phyloP scores from a whole-genome alignment of 179 eudicot species.

The Amaranthus tricolor region DNA sequence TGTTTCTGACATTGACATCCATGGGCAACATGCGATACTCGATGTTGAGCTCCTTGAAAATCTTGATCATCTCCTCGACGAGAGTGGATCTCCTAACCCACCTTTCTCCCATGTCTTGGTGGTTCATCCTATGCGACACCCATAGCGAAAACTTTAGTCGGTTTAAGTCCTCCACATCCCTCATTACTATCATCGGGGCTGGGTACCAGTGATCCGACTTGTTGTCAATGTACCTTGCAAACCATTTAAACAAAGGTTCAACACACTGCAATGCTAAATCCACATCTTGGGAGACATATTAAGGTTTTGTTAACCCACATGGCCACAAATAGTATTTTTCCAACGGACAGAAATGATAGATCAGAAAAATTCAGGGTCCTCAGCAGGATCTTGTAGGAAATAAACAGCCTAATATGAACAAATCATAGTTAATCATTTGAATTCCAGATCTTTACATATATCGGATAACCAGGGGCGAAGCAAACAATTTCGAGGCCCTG shows the following conservation, averaged over 20 bases:
- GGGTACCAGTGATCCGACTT: conserved; percentile 61
- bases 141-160: conserved; percentile 49
- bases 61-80: conserved; percentile 55
- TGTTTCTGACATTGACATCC: conserved; percentile 50
- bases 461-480: too few species aligned
- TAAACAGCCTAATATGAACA: too few species aligned
- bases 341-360: too few species aligned
- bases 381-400: too few species aligned
- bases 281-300: not conserved
- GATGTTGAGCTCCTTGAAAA: conserved; percentile 43
- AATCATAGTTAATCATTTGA: too few species aligned
- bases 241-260: not conserved
- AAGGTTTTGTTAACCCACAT: too few species aligned
- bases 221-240: conserved; percentile 43
- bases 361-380: too few species aligned
- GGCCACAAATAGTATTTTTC: too few species aligned
- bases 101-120: conserved; percentile 66
- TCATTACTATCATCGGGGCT: conserved; percentile 49
- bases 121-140: conserved; percentile 56
- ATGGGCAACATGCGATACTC: conserved; percentile 52
- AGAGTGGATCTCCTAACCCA: conserved; percentile 53
- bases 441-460: too few species aligned
- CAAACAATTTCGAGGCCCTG: too few species aligned
- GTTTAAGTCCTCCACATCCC: conserved; percentile 69
- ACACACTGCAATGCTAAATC: not conserved